Evolutionary conservation across 208 protist species (phyloP).

Genomic region (Leishmania lainsoni): DNA sequence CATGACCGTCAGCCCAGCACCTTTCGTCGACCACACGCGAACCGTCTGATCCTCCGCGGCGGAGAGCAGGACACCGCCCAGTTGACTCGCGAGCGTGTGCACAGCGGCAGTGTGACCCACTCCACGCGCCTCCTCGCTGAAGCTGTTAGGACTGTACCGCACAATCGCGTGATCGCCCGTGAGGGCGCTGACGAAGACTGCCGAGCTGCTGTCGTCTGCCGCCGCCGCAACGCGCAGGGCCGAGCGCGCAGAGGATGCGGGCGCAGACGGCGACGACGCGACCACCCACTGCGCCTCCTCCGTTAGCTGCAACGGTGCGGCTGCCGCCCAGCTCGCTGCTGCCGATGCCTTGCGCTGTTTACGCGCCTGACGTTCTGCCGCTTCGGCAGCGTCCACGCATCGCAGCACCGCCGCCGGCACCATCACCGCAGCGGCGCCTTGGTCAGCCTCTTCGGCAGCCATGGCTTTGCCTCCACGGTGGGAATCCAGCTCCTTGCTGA

Average conservation of each 20-base stretch:
- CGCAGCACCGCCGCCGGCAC: slow-evolving; percentile 42
- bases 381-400: slow-evolving; percentile 39
- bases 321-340: not conserved
- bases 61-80: slow-evolving; percentile 61
- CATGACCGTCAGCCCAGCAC: slow-evolving; percentile 32
- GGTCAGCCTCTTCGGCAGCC: slow-evolving; percentile 9
- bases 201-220: slow-evolving; percentile 7
- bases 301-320: not conserved
- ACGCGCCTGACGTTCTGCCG: slow-evolving; percentile 39
- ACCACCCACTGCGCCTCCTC: slow-evolving; percentile 18
- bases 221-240: slow-evolving; percentile 23
- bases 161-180: slow-evolving; percentile 40
- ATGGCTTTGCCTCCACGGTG: slow-evolving; percentile 16
- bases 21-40: slow-evolving; percentile 93
- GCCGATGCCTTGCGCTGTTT: slow-evolving; percentile 34
- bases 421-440: slow-evolving; percentile 15
- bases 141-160: slow-evolving; percentile 38
- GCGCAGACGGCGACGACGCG: slow-evolving; percentile 3
- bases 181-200: slow-evolving; percentile 28
- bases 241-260: not conserved
- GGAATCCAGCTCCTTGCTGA: slow-evolving; percentile 81
- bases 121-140: slow-evolving; percentile 32
- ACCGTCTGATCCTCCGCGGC: slow-evolving; percentile 98
- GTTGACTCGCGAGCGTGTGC: slow-evolving; percentile 38
- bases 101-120: slow-evolving; percentile 63